phyloP scores from a whole-genome alignment of 2,329 filamentous ascomycete genomes.

The Boeremia exigua region DNA sequence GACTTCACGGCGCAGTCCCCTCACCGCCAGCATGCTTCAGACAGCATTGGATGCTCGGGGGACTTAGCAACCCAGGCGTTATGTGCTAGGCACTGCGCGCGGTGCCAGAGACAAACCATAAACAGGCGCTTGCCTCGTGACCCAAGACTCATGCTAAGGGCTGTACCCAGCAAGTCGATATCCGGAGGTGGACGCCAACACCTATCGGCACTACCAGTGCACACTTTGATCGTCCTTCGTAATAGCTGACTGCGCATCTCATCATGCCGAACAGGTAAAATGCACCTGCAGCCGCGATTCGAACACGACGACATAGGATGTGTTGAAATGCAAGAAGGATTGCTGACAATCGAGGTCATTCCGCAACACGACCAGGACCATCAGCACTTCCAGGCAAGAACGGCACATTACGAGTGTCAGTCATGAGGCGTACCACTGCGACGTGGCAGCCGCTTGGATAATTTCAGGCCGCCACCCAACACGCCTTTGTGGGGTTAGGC shows the following conservation, averaged over 20 bases:
- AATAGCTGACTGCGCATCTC: neutral
- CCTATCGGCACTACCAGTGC: too few species aligned
- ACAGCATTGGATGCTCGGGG: neutral
- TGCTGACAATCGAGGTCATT: neutral
- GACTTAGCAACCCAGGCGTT: neutral
- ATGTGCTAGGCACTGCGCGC: neutral
- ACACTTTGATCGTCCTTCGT: neutral
- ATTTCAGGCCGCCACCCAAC: neutral
- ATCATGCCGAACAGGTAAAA: neutral
- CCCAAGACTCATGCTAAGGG: too few species aligned
- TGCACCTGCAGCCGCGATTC: conserved; percentile 2
- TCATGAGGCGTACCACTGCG: neutral
- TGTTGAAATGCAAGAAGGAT: conserved; percentile 4
- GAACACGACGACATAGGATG: neutral
- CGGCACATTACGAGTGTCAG: conserved; percentile 13
- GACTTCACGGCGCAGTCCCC: neutral
- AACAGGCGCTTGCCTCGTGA: too few species aligned
- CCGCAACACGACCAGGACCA: neutral
- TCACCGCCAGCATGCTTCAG: neutral
- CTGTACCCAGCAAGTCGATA: too few species aligned
- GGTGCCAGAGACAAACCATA: neutral
- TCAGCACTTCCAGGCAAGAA: neutral
- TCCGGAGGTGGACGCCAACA: too few species aligned
- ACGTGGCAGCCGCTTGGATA: conserved; percentile 12
- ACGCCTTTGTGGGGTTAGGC: neutral